Evolutionary conservation across 306 rosid genomes (phyloP), one percentile per base, ranked within the genome.

Genomic region (Quercus ilex): DNA sequence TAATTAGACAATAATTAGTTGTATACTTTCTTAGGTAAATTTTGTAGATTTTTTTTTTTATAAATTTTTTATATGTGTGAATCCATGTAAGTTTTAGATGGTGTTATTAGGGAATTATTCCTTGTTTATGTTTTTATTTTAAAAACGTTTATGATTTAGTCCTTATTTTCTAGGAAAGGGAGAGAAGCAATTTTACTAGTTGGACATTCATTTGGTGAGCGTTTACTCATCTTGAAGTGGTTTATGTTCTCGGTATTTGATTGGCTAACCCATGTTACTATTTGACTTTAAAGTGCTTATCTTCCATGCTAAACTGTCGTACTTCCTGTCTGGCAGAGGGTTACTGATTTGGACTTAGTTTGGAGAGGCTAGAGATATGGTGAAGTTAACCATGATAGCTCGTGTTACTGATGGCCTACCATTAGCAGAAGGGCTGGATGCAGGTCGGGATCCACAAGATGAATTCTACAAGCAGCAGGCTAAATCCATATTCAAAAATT

Each of bases 351-450:
- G 65, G 33, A 12, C 65, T 2, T 55, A 55, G 59, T 55, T 55
- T 55, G 10, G 18, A 23, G 65, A 59, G 65, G 33, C 28, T 23
- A 59, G 65, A 23, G 65, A 91, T 87, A 94, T 94, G 98, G 98
- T 92, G 85, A 94, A 91, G 87, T 83, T 94, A 90, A 94, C 97
- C 4, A 87, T 91, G 97, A 91, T 94, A 83, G 98, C 98, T 58
- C 98, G 98, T 75, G 91, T 92, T 80, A 92, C 93, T 56, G 98
- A 92, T 31, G 98, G 97, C 73, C 98, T 94, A 86, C 94, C 94
- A 19, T 83, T 91, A 33, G 97, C 88, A 73, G 98, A 94, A 87
- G 98, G 98, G 83, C 81, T 94, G 80, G 97, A 94, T 84, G 95
- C 91, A 77, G 91, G 92, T 10, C 95, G 97, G 71, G 97, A 91